phyloP scores from a whole-genome alignment of 2,329 filamentous ascomycete species.

The Didymella arachidicola region DNA sequence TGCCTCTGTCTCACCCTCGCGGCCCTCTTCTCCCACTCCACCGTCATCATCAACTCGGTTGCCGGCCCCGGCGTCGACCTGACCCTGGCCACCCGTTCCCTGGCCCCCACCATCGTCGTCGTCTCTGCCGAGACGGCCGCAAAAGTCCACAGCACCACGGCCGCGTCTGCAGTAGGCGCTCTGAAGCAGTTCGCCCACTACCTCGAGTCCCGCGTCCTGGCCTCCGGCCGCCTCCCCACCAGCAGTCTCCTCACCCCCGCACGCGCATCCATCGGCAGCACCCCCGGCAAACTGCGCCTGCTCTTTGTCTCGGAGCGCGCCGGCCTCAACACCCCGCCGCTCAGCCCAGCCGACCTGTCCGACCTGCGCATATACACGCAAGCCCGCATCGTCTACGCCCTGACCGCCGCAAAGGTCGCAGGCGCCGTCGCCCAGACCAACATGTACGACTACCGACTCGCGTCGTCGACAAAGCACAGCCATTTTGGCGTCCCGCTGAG shows the following conservation, averaged over 20 bases:
- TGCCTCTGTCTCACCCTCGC: conserved; percentile 80
- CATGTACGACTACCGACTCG: conserved; percentile 81
- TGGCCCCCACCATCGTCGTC: conserved; percentile 84
- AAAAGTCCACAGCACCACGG: conserved; percentile 70
- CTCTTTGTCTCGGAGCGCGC: conserved; percentile 80
- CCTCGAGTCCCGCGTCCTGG: conserved; percentile 73
- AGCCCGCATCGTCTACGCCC: conserved; percentile 82
- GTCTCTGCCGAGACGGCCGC: conserved; percentile 77
- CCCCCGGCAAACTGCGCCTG: conserved; percentile 78
- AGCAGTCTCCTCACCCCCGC: conserved; percentile 68
- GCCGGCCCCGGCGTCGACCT: conserved; percentile 77
- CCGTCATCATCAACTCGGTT: conserved; percentile 87
- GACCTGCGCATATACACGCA: conserved; percentile 83
- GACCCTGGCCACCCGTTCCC: conserved; percentile 72
- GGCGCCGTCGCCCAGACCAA: conserved; percentile 89
- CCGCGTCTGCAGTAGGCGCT: conserved; percentile 66
- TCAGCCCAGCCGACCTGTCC: conserved; percentile 75
- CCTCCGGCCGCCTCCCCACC: conserved; percentile 76
- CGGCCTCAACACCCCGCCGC: conserved; percentile 65
- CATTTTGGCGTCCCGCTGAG: conserved; percentile 87
- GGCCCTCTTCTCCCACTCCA: conserved; percentile 84
- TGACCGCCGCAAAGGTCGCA: conserved; percentile 83
- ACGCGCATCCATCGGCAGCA: conserved; percentile 66
- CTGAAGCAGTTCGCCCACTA: conserved; percentile 74
- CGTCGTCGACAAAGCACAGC: conserved; percentile 51